Evolutionary conservation across 2,329 filamentous ascomycete species (phyloP), one percentile per base, ranked within the genome.

Genomic region (Monosporascus sp.): DNA sequence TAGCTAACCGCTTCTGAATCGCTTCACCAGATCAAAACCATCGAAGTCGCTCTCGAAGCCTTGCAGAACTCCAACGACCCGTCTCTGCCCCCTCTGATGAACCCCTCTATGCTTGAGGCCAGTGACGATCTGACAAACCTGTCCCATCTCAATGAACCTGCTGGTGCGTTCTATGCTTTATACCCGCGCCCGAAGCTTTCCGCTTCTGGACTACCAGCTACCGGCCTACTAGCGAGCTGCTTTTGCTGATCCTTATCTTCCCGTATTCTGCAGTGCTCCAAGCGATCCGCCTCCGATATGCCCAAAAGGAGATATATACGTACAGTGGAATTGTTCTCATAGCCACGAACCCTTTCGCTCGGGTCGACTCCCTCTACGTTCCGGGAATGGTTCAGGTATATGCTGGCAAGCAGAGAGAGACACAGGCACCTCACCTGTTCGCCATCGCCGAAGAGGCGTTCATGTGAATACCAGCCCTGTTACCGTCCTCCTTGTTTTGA

Each of bases 331-430:
- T 99, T 68, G 94, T 99, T 60, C 81, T 99, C 63, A 99, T 99
- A 76, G 94, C 94, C 58, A 96, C 94, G 58, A 99, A 99, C 75
- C 94, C 94, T 22, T 99, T 99, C 67, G 94, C 95, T 51, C 84
- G 94, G 60, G 92, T 99, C 61, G 94, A 99, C 71, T 99, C 94
- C 43, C 84, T 99, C 67, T 99, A 99, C 73, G 94, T 99, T 11
- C 92, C 93, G 18, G 94, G 94, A 60, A 99, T 99, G 93, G 92
- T 99, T n/a, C 94, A 99, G 72, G 91, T 97, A 39, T 99, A 99
- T 74, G 92, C 94, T 52, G 94, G 94, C 67, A 97, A 93, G 74
- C 92, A 97, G 72, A 84, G 94, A 73, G 91, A 92, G 55, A 96
- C 94, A 54, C 94, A 97, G 73, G 94, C 95, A 54, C 94, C 94